phyloP scores from a whole-genome alignment of 352 stramenopile species.

The Phytophthora citricola region DNA sequence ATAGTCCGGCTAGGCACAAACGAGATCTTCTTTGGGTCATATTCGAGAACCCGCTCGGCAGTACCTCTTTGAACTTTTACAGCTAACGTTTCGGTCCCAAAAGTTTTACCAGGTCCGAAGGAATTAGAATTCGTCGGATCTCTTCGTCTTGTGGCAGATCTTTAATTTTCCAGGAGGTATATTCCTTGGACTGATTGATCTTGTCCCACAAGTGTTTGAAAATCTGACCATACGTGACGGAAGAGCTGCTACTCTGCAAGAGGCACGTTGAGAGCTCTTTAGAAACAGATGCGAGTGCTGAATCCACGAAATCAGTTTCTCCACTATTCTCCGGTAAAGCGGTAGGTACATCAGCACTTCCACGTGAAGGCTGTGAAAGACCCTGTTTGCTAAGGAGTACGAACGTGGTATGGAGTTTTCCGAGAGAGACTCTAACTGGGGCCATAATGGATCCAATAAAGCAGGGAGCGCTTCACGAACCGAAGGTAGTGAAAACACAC shows the following conservation, averaged over 20 bases:
- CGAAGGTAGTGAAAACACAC: conserved; percentile 64
- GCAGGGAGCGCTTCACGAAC: conserved; percentile 51
- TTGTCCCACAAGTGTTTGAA: conserved; percentile 52
- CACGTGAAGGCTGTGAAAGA: conserved; percentile 2
- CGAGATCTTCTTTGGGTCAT: conserved; percentile 35
- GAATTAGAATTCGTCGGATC: conserved; percentile 46
- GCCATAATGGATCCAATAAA: conserved; percentile 58
- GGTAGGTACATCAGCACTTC: not conserved
- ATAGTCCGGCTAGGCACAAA: conserved; percentile 57
- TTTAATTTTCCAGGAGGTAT: conserved; percentile 45
- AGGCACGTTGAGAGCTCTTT: conserved; percentile 45
- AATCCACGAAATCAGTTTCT: conserved; percentile 31
- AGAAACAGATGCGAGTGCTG: conserved; percentile 32
- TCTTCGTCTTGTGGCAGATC: conserved; percentile 30
- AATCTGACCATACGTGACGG: conserved; percentile 43
- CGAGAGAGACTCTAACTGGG: conserved; percentile 48
- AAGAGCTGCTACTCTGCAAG: conserved; percentile 5
- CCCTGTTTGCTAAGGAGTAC: conserved; percentile 13
- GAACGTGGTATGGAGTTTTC: conserved; percentile 23
- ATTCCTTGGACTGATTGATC: conserved; percentile 31
- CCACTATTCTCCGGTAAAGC: not conserved
- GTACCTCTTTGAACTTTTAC: conserved; percentile 32
- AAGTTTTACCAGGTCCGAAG: conserved; percentile 50
- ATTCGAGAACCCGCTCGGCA: conserved; percentile 23
- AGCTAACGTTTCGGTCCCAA: conserved; percentile 53